These are phyloP conservation scores for Candida railenensis DNA, from an alignment of 805 yeast genomes.

Conservation along the genomic window DNA sequence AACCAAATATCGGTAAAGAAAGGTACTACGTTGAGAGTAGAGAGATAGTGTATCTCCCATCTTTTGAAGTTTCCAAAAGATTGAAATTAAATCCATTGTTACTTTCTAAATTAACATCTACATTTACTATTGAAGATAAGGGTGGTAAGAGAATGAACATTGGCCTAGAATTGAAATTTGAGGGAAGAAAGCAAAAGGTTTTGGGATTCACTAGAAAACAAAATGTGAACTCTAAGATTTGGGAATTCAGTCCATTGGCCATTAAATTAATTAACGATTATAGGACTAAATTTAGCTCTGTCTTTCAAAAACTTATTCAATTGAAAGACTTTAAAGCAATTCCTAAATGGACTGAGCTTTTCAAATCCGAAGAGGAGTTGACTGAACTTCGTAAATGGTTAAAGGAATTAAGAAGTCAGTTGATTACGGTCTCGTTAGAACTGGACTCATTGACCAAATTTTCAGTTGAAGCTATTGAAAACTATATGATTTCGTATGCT, in stretches of 20 bases:
- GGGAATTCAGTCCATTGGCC: conserved; percentile 85
- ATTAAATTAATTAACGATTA: conserved; percentile 64
- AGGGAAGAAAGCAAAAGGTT: conserved; percentile 75
- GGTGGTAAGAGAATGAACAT: conserved; percentile 54
- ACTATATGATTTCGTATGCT: conserved; percentile 46
- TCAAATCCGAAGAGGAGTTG: conserved; percentile 41
- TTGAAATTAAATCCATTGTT: conserved; percentile 61
- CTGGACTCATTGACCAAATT: conserved; percentile 73
- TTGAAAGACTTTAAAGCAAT: conserved; percentile 25
- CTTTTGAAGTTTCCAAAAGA: conserved; percentile 60
- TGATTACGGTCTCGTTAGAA: conserved; percentile 68
- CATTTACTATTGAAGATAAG: conserved; percentile 57
- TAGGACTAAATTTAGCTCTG: conserved; percentile 55
- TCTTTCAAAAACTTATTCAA: conserved; percentile 45
- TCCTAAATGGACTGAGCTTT: conserved; percentile 38
- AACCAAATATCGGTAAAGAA: conserved; percentile 64
- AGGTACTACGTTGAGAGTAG: conserved; percentile 58
- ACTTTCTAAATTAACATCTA: conserved; percentile 76
- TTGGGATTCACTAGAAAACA: conserved; percentile 78
- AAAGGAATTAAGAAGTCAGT: conserved; percentile 44
- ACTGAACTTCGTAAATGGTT: conserved; percentile 47
- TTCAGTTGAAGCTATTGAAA: conserved; percentile 68
- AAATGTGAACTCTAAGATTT: conserved; percentile 46
- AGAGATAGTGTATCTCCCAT: conserved; percentile 59
- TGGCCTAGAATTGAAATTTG: conserved; percentile 85